Evolutionary conservation across 768 basidiomycete genomes (phyloP).

Genomic region (Cantharellus anzutake): DNA sequence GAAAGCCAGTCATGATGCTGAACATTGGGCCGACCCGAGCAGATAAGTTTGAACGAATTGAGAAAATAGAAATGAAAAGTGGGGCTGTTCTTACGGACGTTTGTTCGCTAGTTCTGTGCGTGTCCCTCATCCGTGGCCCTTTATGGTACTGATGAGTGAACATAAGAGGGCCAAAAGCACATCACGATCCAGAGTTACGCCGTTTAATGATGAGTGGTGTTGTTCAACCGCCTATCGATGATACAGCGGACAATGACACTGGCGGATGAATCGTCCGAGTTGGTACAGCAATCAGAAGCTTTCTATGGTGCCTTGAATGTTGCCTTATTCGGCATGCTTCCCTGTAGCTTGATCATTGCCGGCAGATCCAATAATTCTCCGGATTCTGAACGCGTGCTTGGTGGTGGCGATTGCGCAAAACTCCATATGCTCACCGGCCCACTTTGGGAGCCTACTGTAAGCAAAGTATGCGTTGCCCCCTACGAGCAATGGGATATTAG

Average conservation of each 20-base stretch:
- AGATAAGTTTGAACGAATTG: slow-evolving; percentile 39
- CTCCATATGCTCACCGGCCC: not conserved
- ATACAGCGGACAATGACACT: slow-evolving; percentile 3
- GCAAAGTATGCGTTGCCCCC: too few species aligned
- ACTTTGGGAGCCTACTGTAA: too few species aligned
- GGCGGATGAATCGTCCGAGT: too few species aligned
- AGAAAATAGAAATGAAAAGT: slow-evolving; percentile 61
- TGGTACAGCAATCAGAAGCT: not conserved
- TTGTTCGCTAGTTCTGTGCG: slow-evolving; percentile 41
- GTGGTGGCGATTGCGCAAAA: not conserved
- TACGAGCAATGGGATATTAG: too few species aligned
- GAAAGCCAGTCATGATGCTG: slow-evolving; percentile 63
- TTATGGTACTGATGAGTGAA: slow-evolving; percentile 3
- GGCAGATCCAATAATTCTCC: not conserved
- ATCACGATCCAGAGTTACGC: slow-evolving; percentile 26
- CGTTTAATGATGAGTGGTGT: slow-evolving; percentile 41
- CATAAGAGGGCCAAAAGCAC: slow-evolving; percentile 27
- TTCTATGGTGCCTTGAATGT: not conserved
- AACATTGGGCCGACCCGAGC: slow-evolving; percentile 83
- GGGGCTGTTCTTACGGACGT: slow-evolving; percentile 56
- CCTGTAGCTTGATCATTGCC: not conserved
- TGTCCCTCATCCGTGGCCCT: slow-evolving; percentile 8
- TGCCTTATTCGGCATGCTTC: not conserved
- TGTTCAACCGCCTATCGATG: slow-evolving; percentile 29
- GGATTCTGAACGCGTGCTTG: not conserved